phyloP scores from a whole-genome alignment of 1,284 basidiomycete species.

The Ustilago sp. region DNA sequence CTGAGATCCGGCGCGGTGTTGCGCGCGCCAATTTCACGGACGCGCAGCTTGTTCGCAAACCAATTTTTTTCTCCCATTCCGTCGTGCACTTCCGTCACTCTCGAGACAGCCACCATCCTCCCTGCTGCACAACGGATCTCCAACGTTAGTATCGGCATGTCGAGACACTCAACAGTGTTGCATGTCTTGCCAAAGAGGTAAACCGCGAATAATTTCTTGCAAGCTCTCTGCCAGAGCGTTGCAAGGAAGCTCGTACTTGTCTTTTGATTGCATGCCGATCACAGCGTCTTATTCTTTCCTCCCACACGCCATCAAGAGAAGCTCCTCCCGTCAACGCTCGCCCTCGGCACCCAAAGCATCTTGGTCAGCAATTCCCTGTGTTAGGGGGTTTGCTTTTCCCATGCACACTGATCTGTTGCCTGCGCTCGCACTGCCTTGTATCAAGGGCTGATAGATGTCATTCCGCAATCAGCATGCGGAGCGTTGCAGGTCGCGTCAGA shows the following conservation, averaged over 20 bases:
- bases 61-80: slow-evolving; percentile 10
- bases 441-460: neutral
- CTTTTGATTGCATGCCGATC: slow-evolving; percentile 44
- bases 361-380: neutral
- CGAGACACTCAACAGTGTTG: slow-evolving; percentile 42
- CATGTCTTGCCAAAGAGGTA: slow-evolving; percentile 49
- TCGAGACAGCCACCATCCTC: neutral
- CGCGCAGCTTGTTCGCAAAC: slow-evolving; percentile 6
- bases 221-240: slow-evolving; percentile 2
- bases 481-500: neutral
- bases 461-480: neutral
- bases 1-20: slow-evolving; percentile 4
- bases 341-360: neutral
- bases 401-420: neutral
- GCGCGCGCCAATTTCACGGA: slow-evolving; percentile 12
- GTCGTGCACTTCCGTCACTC: slow-evolving; percentile 3
- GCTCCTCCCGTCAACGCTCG: slow-evolving; percentile 19
- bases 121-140: slow-evolving; percentile 12
- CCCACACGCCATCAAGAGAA: slow-evolving; percentile 38
- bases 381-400: neutral
- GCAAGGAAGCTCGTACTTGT: slow-evolving; percentile 17
- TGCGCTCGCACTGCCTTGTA: neutral
- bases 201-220: slow-evolving; percentile 15
- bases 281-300: slow-evolving; percentile 17
- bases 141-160: slow-evolving; percentile 32